phyloP scores from a whole-genome alignment of 1,284 basidiomycete species.

The Ceratorhiza oryzae-sativae region DNA sequence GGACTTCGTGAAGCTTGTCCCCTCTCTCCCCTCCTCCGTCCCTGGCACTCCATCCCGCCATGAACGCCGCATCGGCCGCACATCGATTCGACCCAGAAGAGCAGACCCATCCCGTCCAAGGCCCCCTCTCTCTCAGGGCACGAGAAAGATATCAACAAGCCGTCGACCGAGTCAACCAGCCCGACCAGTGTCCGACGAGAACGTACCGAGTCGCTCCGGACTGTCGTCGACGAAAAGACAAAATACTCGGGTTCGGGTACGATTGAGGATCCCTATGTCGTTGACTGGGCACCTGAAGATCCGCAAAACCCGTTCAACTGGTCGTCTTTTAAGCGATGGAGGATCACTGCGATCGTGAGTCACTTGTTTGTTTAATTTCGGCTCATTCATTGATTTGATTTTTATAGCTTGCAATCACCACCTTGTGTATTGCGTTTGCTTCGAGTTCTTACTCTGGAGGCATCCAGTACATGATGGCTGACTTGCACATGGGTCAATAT shows the following conservation, averaged over 20 bases:
- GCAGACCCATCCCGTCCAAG: conserved; percentile 33
- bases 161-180: not conserved
- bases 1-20: not conserved
- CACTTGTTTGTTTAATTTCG: not conserved
- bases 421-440: conserved; percentile 69
- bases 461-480: conserved; percentile 56
- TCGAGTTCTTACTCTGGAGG: conserved; percentile 68
- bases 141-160: conserved; percentile 8
- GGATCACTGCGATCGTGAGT: conserved; percentile 62
- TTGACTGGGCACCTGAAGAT: conserved; percentile 65
- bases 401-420: conserved; percentile 56
- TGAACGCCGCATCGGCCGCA: conserved; percentile 12
- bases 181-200: not conserved
- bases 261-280: conserved; percentile 59
- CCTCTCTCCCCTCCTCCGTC: not conserved
- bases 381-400: conserved; percentile 9
- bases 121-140: conserved; percentile 24
- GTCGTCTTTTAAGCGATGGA: conserved; percentile 58
- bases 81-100: conserved; percentile 33
- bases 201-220: conserved; percentile 1
- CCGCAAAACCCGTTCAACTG: conserved; percentile 71
- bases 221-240: conserved; percentile 20
- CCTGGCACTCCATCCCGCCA: conserved; percentile 6
- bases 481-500: conserved; percentile 60
- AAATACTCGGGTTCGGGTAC: conserved; percentile 51